A percentile compares a stretch with the other conserved stretches of the same genome.
Conservation (phyloP, 495 filamentous ascomycete species). For the Staphylotrichum tortipilum region DNA sequence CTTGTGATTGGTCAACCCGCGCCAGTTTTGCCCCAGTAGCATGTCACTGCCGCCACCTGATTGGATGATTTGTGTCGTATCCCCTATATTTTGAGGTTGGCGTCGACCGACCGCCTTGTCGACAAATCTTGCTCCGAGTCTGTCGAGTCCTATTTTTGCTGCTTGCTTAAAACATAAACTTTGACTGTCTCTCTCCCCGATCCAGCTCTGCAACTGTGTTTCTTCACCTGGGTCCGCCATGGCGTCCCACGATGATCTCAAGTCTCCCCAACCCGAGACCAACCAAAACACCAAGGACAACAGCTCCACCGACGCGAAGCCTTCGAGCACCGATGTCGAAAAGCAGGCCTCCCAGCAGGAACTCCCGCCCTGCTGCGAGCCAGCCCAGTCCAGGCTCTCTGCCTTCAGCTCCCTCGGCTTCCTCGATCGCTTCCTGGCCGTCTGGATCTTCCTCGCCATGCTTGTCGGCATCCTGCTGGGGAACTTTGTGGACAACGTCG, state of each 20-base stretch:
- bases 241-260: too few relatives aligned
- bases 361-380: neutral
- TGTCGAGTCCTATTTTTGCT: too few relatives aligned
- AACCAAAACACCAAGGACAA: conserved; percentile 1
- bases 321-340: conserved; percentile 6
- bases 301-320: neutral
- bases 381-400: conserved; percentile 17
- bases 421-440: conserved; percentile 67
- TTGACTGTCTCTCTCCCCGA: too few relatives aligned
- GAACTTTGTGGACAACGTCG: conserved; percentile 61
- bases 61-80: neutral
- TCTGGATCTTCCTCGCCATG: conserved; percentile 88
- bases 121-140: too few relatives aligned
- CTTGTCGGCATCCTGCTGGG: conserved; percentile 68
- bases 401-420: conserved; percentile 49
- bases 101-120: too few relatives aligned
- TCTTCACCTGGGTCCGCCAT: too few relatives aligned
- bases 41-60: conserved; percentile 2
- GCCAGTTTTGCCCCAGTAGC: too few relatives aligned
- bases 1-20: too few relatives aligned
- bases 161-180: too few relatives aligned
- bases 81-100: too few relatives aligned
- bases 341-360: conserved; percentile 5
- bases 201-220: too few relatives aligned
- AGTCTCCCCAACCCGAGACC: neutral